Evolutionary conservation across 1,284 basidiomycete species (phyloP), one percentile per base, ranked within the genome.

Genomic region (Coniferiporia weirii): DNA sequence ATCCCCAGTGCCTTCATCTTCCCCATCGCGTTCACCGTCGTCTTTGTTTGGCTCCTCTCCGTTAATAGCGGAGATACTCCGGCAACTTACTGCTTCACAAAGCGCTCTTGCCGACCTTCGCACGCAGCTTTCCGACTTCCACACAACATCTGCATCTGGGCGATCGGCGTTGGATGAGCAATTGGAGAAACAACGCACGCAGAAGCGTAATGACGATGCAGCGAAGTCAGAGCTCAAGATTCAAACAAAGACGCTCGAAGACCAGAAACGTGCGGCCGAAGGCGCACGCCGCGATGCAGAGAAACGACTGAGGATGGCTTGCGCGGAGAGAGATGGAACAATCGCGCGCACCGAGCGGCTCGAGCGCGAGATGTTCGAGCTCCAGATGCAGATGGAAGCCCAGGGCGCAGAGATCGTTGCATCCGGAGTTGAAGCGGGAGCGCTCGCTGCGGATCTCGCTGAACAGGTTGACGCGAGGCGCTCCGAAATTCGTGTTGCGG

Each of bases 231-330:
- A 97, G 69, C 76, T 93, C 58, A 95, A 94, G 70, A 71, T 81
- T 19, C 84, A 87, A 55, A 91, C 90, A 54, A 95, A 95, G 72
- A 73, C 78, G 0, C 77, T 97, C 6, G 95, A 98, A 66, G 95
- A 98, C 68, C 79, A 85, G 60, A 93, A 91, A 73, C 85, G 95
- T 44, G 76, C 78, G 50, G 91, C 94, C 4, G 95, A 98, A 71
- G 77, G 81, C 53, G 73, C 78, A 55, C 88, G 85, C 68, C 80
- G 87, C 50, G 94, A 98, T 44, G 91, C 89, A 1, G 95, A 98
- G 73, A 93, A 92, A 75, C 87, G 87, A 64, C 77, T 96, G 59
- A 89, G 87, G 66, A 77, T 80, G 15, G 85, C 85, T 19, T 85
- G 89, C 69, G 76, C 72, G 49, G 76, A 81, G 61, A 82, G 87